Evolutionary conservation across 495 filamentous ascomycete species (phyloP).

Genomic region (Hypoxylon perforatum): DNA sequence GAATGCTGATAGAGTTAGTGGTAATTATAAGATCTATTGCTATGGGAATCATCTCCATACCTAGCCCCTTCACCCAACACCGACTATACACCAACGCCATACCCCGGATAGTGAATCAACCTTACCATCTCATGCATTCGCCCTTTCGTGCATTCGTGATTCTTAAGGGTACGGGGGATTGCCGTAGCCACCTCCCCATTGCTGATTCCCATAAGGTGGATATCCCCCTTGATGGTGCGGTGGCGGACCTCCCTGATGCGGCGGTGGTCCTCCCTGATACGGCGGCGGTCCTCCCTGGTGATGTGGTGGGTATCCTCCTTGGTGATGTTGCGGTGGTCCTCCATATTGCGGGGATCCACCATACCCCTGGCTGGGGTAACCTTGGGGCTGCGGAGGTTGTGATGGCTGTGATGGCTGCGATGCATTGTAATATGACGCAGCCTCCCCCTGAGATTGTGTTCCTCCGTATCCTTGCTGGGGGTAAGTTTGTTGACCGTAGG

Average conservation of each 20-base stretch:
- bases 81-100: conserved; percentile 10
- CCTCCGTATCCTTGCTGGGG: conserved; percentile 28
- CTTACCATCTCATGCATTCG: not conserved
- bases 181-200: conserved; percentile 39
- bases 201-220: conserved; percentile 39
- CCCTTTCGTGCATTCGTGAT: too few species aligned
- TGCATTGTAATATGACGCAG: conserved; percentile 38
- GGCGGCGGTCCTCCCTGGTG: conserved; percentile 35
- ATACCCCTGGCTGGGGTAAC: conserved; percentile 34
- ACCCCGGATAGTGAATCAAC: not conserved
- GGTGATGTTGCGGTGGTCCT: conserved; percentile 30
- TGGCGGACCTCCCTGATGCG: conserved; percentile 29
- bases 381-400: conserved; percentile 14
- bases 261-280: conserved; percentile 32
- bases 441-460: conserved; percentile 37
- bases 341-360: conserved; percentile 32
- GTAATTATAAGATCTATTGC: not conserved
- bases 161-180: conserved; percentile 32
- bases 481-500: conserved; percentile 29
- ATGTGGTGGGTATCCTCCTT: conserved; percentile 40
- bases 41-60: conserved; percentile 15
- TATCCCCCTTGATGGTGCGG: conserved; percentile 33
- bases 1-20: not conserved
- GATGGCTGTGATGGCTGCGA: conserved; percentile 6
- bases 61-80: not conserved